Base-by-base conservation (phyloP, 208 protist species). In the Leptomonas pyrrhocoris region DNA sequence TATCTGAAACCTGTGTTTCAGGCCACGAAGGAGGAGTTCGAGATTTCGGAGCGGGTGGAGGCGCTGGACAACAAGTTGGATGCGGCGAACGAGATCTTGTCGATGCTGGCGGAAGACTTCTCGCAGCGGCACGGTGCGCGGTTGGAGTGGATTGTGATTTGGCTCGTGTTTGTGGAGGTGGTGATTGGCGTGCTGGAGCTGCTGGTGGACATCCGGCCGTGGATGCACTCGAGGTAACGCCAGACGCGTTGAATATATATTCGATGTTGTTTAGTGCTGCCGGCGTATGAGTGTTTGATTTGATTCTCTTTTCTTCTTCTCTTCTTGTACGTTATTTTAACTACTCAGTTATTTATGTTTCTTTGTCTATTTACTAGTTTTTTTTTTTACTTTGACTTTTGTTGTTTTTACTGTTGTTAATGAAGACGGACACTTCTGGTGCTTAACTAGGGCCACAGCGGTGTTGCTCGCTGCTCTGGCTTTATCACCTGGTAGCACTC, bases 111-210 rank as follows among this genome's bases (percentile, higher is more conserved):
- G 13, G 87, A 93, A 38, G 84, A 93, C 55, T 90, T 90, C 62
- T 88, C 87, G 58, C 84, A 93, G 64, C 83, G 87, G 30, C 84
- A 90, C 54, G 87, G 84, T 31, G 84, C 81, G 27, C 83, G 88
- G 11, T 68, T 94, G 49, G 88, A 94, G 68, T 94, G 88, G 85
- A 94, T 94, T 67, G 85, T 94, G 21, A 94, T 94, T 68, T 94
- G 85, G 88, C 73, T 94, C 5, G 85, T 94, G 0, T 86, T 91
- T 66, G 81, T 89, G 27, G 88, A 94, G 40, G 88, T 94, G 59
- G 73, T 94, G n/a, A 87, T 94, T 70, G 88, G 88, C 34, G 77
- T 91, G 18, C 58, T 89, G 59, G 85, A 91, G 69, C 50, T 94
- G 36, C 40, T 86, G 4, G 79, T 91, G 36, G 80, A 94, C 57